Evolutionary conservation across 1,139 yeast species (phyloP).

Genomic region (Protomyces inundatus): DNA sequence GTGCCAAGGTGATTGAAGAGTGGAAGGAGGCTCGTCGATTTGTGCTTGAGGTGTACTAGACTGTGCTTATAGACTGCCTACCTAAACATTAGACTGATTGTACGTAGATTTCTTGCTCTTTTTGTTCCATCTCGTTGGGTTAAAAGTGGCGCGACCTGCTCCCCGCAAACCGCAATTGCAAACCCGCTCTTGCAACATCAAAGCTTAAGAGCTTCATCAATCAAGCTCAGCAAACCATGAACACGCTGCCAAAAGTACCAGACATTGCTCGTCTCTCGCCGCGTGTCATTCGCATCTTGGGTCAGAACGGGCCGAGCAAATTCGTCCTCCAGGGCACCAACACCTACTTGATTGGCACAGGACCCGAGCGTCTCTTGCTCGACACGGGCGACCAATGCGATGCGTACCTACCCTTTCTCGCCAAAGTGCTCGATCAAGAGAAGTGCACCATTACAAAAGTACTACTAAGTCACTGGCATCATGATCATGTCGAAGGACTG

Average conservation of each 20-base stretch:
- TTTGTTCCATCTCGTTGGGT: not conserved
- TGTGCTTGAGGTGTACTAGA: constrained; percentile 82
- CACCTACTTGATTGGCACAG: constrained; percentile 42
- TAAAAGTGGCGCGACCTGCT: not conserved
- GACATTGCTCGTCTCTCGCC: constrained; percentile 39
- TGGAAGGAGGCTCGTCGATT: constrained; percentile 91
- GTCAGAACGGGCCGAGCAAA: constrained; percentile 38
- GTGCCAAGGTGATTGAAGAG: constrained; percentile 77
- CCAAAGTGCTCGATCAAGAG: constrained; percentile 34
- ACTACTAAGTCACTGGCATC: constrained; percentile 43
- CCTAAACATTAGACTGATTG: constrained; percentile 21
- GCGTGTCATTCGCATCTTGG: constrained; percentile 41
- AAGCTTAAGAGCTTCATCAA: too few relatives aligned
- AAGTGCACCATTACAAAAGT: constrained; percentile 36
- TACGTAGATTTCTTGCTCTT: constrained; percentile 4
- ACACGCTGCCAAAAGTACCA: constrained; percentile 32
- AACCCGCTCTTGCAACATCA: not conserved
- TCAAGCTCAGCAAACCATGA: not conserved
- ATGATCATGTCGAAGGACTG: constrained; percentile 41
- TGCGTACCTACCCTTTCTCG: constrained; percentile 36
- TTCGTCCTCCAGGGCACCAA: constrained; percentile 45
- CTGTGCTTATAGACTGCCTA: not conserved
- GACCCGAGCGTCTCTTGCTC: constrained; percentile 38
- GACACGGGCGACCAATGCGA: constrained; percentile 42
- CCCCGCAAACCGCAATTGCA: not conserved